phyloP scores from a whole-genome alignment of 176 grass and related monocot species.

The Bonia amplexicaulis region DNA sequence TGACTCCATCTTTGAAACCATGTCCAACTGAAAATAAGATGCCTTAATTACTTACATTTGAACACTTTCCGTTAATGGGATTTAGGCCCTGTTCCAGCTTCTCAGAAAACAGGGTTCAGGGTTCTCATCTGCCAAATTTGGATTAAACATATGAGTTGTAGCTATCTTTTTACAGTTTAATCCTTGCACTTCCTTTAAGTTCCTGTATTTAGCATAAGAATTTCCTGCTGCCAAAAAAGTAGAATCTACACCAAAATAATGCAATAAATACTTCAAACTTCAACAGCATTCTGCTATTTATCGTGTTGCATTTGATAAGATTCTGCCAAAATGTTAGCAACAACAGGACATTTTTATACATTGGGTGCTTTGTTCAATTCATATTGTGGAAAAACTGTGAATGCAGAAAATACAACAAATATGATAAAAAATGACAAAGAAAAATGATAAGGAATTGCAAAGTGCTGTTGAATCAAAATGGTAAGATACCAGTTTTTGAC shows the following conservation, averaged over 20 bases:
- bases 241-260: neutral
- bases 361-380: neutral
- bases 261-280: neutral
- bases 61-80: neutral
- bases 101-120: neutral
- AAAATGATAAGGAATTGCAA: neutral
- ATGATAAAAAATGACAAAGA: neutral
- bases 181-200: neutral
- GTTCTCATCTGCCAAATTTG: neutral
- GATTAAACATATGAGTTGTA: neutral
- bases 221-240: neutral
- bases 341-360: neutral
- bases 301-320: neutral
- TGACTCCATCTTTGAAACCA: neutral
- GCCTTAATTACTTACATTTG: neutral
- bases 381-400: neutral
- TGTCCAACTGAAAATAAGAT: neutral
- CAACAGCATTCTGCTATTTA: neutral
- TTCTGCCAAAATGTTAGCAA: neutral
- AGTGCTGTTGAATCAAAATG: neutral
- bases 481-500: neutral
- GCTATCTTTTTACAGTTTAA: neutral
- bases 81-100: conserved; percentile 11
- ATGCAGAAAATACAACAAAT: neutral
- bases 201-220: neutral